Base-by-base conservation (phyloP, 208 protist genomes). In the Herpetomonas muscarum region DNA sequence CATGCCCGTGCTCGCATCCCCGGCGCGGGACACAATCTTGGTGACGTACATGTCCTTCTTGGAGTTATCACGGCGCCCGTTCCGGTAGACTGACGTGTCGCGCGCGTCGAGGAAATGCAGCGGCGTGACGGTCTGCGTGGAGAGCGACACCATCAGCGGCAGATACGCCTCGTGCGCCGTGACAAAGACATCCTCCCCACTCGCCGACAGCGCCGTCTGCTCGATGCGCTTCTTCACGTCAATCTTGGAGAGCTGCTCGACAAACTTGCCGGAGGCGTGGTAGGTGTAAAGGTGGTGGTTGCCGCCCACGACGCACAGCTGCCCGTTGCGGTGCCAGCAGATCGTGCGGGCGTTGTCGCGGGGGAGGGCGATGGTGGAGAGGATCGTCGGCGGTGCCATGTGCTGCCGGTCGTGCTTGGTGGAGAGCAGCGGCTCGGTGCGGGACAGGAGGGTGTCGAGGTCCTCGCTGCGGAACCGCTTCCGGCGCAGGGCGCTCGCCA, bases 251-350 rank as follows among this genome's bases (percentile, higher is more conserved):
- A 94, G 68, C 66, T 77, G 80, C 76, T 92, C 82, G 29, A 90
- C 80, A 61, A 85, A 94, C 22, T 60, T 64, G 26, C 88, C 88
- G n/a, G 85, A 65, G 22, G 81, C 76, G 75, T 92, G 83, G 55
- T 91, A 94, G 36, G 75, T 65, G 70, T 94, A 90, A 37, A 94
- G 51, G 71, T 90, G 77, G 30, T 70, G 70, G 55, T 83, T 87
- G 36, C 85, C 85, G 15, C 76, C 83, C 0, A 94, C 85, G 3
- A 94, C 58, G 10, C 61, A 76, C 25, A 92, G 70, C 67, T 90
- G 82, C 0, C 82, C 82, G 71, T 86, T 92, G 52, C 67, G 79
- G 64, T 92, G 88, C 85, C 88, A 94, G 51, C 89, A 73, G 2
- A 94, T 55, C 15, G 73, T 81, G 24, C 74, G 74, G 6, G 85